These are phyloP conservation scores for Pseudonitzschia multistriata DNA, from an alignment of 108 stramenopile genomes.

Conservation along the genomic window DNA sequence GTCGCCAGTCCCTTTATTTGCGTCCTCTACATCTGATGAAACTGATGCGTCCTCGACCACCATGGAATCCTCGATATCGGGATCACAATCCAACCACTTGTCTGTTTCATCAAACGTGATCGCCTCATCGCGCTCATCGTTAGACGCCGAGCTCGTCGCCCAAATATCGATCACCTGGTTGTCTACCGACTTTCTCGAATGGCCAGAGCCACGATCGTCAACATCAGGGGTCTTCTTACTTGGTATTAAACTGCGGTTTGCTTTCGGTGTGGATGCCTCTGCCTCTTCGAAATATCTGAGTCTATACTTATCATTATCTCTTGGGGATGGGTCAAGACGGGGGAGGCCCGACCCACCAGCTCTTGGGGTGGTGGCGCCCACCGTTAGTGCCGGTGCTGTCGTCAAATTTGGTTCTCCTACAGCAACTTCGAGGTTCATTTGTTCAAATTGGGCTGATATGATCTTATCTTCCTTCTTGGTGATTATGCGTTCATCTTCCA, in stretches of 20 bases:
- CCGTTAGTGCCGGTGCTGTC: background rate
- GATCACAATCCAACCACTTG: constrained; percentile 23
- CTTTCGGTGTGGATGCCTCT: background rate
- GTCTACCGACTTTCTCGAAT: background rate
- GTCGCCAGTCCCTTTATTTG: background rate
- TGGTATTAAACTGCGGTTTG: background rate
- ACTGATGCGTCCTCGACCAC: constrained; percentile 16
- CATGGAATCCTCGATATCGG: constrained; percentile 12
- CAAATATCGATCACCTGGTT: constrained; percentile 17
- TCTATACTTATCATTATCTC: constrained; percentile 5
- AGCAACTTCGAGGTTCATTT: constrained; percentile 8
- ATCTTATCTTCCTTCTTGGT: constrained; percentile 7
- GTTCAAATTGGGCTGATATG: constrained; percentile 8
- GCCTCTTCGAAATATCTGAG: constrained; percentile 2
- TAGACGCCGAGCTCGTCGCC: constrained; percentile 17
- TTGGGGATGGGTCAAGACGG: constrained; percentile 12
- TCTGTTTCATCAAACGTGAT: constrained; percentile 17
- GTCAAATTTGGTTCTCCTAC: background rate
- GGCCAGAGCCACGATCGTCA: background rate
- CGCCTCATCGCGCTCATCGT: constrained; percentile 28
- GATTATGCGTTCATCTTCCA: constrained; percentile 8
- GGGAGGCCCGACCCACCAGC: background rate
- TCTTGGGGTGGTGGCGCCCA: background rate
- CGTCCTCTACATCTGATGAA: background rate
- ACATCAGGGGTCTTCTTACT: background rate